phyloP scores from a whole-genome alignment of 2,329 filamentous ascomycete genomes.

The Trichoderma afroharzianum region DNA sequence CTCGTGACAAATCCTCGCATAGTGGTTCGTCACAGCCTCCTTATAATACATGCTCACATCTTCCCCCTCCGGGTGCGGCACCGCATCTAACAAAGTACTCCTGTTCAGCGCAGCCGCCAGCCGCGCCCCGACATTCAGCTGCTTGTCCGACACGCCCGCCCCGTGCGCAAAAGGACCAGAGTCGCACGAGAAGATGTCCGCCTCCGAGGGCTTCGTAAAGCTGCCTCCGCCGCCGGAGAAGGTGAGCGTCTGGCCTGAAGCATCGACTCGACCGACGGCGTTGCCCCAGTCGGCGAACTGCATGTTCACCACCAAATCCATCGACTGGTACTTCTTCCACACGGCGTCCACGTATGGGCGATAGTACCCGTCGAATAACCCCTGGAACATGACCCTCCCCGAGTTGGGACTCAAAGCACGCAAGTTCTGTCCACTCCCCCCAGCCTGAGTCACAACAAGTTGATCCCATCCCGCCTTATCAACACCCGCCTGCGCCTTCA shows the following conservation, averaged over 20 bases:
- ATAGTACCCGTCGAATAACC: slow-evolving; percentile 50
- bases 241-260: slow-evolving; percentile 32
- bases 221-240: slow-evolving; percentile 41
- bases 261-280: slow-evolving; percentile 41
- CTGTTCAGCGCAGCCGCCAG: slow-evolving; percentile 73
- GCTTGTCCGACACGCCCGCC: slow-evolving; percentile 40
- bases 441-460: slow-evolving; percentile 37
- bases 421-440: slow-evolving; percentile 36
- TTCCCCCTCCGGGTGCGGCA: slow-evolving; percentile 52
- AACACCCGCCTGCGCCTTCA: slow-evolving; percentile 42
- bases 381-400: slow-evolving; percentile 41
- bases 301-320: slow-evolving; percentile 50
- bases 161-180: slow-evolving; percentile 54
- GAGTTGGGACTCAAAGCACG: slow-evolving; percentile 54
- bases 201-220: slow-evolving; percentile 45
- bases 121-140: slow-evolving; percentile 66
- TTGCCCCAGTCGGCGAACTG: slow-evolving; percentile 48
- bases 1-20: slow-evolving; percentile 61
- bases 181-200: slow-evolving; percentile 51
- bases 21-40: slow-evolving; percentile 59
- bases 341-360: slow-evolving; percentile 47
- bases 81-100: slow-evolving; percentile 57
- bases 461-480: slow-evolving; percentile 51
- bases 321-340: slow-evolving; percentile 46
- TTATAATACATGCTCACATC: slow-evolving; percentile 50